Base-by-base conservation (phyloP, 129 eudicot genomes). In the Arctium lappa region DNA sequence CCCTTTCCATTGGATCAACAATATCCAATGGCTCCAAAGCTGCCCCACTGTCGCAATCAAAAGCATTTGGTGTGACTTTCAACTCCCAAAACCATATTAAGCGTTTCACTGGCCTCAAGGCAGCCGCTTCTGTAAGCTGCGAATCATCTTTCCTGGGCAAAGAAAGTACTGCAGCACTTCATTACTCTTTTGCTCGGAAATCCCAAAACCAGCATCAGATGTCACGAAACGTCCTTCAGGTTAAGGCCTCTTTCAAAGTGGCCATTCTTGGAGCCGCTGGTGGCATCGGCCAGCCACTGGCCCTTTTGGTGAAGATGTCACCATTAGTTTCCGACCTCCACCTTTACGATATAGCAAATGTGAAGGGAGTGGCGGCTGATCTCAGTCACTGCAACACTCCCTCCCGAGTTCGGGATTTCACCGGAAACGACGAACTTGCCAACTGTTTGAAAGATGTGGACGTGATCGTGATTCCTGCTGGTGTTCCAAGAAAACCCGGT, bases 301-400 rank as follows among this genome's bases (percentile, higher is more conserved):
- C 98, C 39, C 98, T 93, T 86, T 80, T 91, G 78, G 79, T 93
- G 34, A 93, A 93, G 80, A 93, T 93, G 98, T 93, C 98, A 33
- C 98, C 98, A 50, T 63, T 93, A 75, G 92, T 93, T 65, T 93
- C 97, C 7, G 84, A 81, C 12, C 83, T 93, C 46, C 88, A 93
- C 42, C 98, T 93, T 69, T 93, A 89, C 16, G 97, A 93, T 88
- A 87, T 93, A 8, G 97, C 98, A 77, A 93, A 93, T 48, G 97
- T 91, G 29, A 89, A 91, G 85, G 94, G 97, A 79, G 95, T 93
- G 78, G 96, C 97, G 1, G 94, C 96, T 66, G 98, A 93, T 86
- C 91, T 93, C 81, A 93, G 97, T 56, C 98, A 93, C 88, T 93
- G 98, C 92, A 93, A 93, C 81, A 93, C 98, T 5, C 98, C 97